phyloP scores from a whole-genome alignment of 768 basidiomycete species.

The Leccinellum luteum region DNA sequence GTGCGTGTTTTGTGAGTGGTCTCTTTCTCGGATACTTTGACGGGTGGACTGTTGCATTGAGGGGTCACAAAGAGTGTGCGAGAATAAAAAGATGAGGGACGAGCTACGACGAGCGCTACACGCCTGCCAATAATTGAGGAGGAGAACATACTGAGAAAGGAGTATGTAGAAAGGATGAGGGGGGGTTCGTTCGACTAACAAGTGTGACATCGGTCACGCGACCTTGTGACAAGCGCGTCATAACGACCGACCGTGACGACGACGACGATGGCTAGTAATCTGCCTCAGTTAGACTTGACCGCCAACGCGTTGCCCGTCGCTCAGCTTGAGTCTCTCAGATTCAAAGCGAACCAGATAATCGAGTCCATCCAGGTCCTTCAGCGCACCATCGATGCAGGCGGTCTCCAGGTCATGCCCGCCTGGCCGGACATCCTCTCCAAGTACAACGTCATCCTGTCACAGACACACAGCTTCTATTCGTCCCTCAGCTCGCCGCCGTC shows the following conservation, averaged over 20 bases:
- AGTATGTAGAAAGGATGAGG: neutral
- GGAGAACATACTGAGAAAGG: constrained; percentile 7
- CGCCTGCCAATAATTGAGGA: constrained; percentile 21
- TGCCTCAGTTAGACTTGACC: constrained; percentile 18
- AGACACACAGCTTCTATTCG: constrained; percentile 74
- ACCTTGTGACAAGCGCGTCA: constrained; percentile 6
- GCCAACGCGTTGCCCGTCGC: constrained; percentile 51
- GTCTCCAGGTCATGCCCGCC: constrained; percentile 61
- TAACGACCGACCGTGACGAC: too few species aligned
- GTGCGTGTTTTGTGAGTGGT: constrained; percentile 3
- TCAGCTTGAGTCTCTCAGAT: constrained; percentile 73
- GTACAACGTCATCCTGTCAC: constrained; percentile 81
- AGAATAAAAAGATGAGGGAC: constrained; percentile 5
- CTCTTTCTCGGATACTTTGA: constrained; percentile 2
- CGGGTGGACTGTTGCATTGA: constrained; percentile 9
- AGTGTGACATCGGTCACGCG: constrained; percentile 16
- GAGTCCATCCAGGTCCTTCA: constrained; percentile 70
- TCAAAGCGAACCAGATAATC: constrained; percentile 76
- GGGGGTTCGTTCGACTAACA: neutral
- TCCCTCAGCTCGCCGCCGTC: constrained; percentile 47
- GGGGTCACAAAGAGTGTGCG: constrained; percentile 28
- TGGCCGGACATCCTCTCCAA: constrained; percentile 88
- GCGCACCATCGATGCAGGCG: constrained; percentile 57
- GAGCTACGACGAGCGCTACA: neutral
- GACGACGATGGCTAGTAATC: neutral